These are phyloP conservation scores for Delitschia confertaspora DNA, from an alignment of 495 filamentous ascomycete genomes.

Conservation along the genomic window DNA sequence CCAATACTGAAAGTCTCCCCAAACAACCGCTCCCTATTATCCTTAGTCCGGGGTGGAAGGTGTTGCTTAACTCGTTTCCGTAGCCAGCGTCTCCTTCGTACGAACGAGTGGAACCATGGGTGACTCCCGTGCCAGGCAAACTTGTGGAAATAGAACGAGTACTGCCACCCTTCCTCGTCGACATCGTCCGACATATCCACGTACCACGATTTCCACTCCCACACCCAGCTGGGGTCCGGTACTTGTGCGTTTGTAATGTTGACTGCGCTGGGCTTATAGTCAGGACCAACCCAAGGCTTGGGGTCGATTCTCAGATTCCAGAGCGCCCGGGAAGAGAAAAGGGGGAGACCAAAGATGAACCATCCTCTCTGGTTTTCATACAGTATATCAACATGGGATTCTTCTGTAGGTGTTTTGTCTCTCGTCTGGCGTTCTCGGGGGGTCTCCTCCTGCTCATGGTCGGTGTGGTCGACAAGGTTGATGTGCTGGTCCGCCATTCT, in stretches of 20 bases:
- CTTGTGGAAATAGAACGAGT: slow-evolving; percentile 71
- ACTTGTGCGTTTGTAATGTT: slow-evolving; percentile 85
- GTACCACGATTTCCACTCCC: slow-evolving; percentile 92
- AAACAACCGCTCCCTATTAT: slow-evolving; percentile 46
- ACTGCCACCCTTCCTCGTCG: slow-evolving; percentile 93
- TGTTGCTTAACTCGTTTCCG: slow-evolving; percentile 62
- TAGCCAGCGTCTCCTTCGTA: slow-evolving; percentile 80
- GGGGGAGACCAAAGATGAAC: slow-evolving; percentile 80
- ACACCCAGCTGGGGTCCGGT: slow-evolving; percentile 92
- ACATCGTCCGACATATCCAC: slow-evolving; percentile 81
- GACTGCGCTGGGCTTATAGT: slow-evolving; percentile 64
- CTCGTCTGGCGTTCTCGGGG: too few relatives aligned
- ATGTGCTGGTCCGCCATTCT: slow-evolving; percentile 54
- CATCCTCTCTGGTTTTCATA: slow-evolving; percentile 67
- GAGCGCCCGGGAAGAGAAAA: slow-evolving; percentile 78
- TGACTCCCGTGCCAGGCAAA: slow-evolving; percentile 88
- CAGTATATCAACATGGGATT: slow-evolving; percentile 66
- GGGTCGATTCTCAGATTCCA: slow-evolving; percentile 68
- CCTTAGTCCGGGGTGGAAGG: slow-evolving; percentile 30
- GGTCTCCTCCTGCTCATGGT: slow-evolving; percentile 21
- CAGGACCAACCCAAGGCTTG: slow-evolving; percentile 70
- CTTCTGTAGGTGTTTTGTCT: slow-evolving; percentile 12
- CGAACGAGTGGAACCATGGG: slow-evolving; percentile 88
- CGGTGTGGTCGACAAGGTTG: slow-evolving; percentile 44
- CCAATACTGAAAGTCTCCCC: slow-evolving; percentile 79